Evolutionary conservation across 2,329 filamentous ascomycete species (phyloP), one percentile per base, ranked within the genome.

Genomic region (Drechslerella coelobrocha): DNA sequence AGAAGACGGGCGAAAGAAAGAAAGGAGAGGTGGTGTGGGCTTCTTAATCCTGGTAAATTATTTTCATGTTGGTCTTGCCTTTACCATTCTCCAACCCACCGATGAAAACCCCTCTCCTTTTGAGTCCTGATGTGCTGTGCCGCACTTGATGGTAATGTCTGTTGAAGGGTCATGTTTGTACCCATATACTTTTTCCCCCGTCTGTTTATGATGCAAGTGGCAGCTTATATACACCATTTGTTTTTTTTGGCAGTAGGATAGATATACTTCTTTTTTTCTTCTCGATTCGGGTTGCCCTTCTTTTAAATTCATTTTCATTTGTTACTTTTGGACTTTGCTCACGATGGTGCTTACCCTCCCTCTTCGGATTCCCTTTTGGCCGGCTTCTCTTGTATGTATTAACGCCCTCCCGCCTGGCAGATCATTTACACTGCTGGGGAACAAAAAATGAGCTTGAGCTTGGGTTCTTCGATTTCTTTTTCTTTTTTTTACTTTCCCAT

Each of bases 311-410:
- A 37, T 43, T 55, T 37, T 52, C 41, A 6, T 48, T 52, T 68
- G 52, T 57, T 31, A 47, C 53, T 52, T 52, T 56, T 45, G 17
- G 14, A 23, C 48, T 66, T 56, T 51, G 47, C 37, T 45, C 50
- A 53, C 61, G 61, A 72, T 66, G 63, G 68, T 65, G 41, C 27
- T 63, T 39, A 37, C 60, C 50, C 10, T 34, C 43, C 19, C 43
- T 27, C 19, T 17, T 45, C 41, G 9, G 19, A 7, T 2, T 21
- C 5, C 41, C 14, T n/a, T 45, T 45, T 19, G 41, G 41, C 21
- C 41, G 41, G 21, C 19, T 27, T 53, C 51, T 61, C 51, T 26
- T 68, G 56, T 61, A 69, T 57, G 51, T 61, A 68, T 54, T 61
- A 61, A 68, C 48, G 56, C 31, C 45, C 52, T 48, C 27, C 23